Evolutionary conservation across 805 yeast genomes (phyloP), one percentile per base, ranked within the genome.

Genomic region (Grigorovia humatica): DNA sequence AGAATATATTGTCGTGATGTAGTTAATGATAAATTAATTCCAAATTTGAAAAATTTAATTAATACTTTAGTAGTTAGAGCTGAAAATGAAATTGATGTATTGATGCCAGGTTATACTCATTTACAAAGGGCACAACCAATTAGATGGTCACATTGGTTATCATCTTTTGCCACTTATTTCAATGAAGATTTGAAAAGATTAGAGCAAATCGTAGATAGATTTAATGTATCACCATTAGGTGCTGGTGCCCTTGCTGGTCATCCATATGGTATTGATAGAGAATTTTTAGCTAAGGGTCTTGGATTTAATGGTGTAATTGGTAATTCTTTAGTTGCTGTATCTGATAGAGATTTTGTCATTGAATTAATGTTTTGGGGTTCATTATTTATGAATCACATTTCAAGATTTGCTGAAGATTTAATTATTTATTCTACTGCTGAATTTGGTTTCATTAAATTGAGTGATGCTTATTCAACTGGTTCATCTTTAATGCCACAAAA

Each of bases 101-200:
- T 93, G 65, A 93, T 93, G 98, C 99, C 99, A 11, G 99, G 99
- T 45, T 93, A 93, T 74, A 93, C 99, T 13, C 99, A 93, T 73
- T 75, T 93, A 67, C 99, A 93, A 76, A 85, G 96, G 68, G 98
- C 98, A 1, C 99, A 90, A 72, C 99, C 99, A n/a, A 93, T 93
- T 64, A 81, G 99, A 72, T 93, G 99, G 99, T 77, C 97, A 1
- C 99, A 93, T 68, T 91, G 97, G 96, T 75, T 93, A 58, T 81
- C 91, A 59, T 82, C 88, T 67, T 91, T 93, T 64, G 97, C 96
- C 42, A 91, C 99, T 1, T 93, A 90, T 66, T 84, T 93, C 70
- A 80, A 90, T 9, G 89, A 89, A 65, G 99, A 93, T 67, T 82
- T 85, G 71, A 81, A 86, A 67, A 80, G 99, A 67, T 76, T 93